A percentile compares a stretch with the other conserved stretches of the same genome.
These are phyloP conservation scores for Talaromyces amestolkiae DNA, from an alignment of 2,329 filamentous ascomycete species.

Conservation along the genomic window DNA sequence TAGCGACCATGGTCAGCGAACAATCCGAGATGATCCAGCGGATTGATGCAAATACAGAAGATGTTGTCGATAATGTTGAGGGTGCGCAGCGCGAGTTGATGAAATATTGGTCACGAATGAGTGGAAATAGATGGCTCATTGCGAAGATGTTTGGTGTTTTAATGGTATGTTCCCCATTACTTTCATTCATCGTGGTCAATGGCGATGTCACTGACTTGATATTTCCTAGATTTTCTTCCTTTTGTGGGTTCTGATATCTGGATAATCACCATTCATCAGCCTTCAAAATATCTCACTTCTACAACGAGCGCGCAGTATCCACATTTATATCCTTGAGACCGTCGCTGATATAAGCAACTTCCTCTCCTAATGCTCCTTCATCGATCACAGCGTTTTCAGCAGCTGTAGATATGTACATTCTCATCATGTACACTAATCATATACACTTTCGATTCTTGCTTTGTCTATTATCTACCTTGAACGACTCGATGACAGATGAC, in stretches of 20 bases:
- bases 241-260: conserved; percentile 66
- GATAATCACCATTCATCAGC: conserved; percentile 16
- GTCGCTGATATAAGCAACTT: not conserved
- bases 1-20: conserved; percentile 95
- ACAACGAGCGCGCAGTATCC: too few species aligned
- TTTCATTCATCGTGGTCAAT: not conserved
- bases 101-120: conserved; percentile 94
- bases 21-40: conserved; percentile 97
- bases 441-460: not conserved
- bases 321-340: not conserved
- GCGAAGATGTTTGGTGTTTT: conserved; percentile 78
- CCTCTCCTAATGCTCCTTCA: not conserved
- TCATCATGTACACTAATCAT: conserved; percentile 13
- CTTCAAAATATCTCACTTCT: not conserved
- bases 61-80: conserved; percentile 97
- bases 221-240: conserved; percentile 37
- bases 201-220: not conserved
- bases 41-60: conserved; percentile 95
- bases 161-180: conserved; percentile 55
- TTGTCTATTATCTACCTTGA: not conserved
- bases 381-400: not conserved
- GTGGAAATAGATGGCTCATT: conserved; percentile 91
- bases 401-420: conserved; percentile 14
- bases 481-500: not conserved
- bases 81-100: conserved; percentile 91